Conservation (phyloP, 2,329 filamentous ascomycete genomes). For the Nothopassalora personata region DNA sequence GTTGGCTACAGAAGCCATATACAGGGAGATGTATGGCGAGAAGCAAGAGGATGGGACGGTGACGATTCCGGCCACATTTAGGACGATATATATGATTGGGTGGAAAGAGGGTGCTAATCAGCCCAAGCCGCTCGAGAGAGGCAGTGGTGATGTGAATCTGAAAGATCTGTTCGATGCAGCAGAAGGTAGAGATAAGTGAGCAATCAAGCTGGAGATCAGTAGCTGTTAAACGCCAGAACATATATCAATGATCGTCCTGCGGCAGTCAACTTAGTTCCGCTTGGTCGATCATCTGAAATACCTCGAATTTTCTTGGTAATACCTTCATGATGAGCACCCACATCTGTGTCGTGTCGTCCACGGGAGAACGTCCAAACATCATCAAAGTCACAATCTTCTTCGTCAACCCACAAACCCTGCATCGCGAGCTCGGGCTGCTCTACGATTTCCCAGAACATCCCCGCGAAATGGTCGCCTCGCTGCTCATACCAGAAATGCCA, state of each 20-base stretch:
- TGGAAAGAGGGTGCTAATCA: constrained; percentile 85
- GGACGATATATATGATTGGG: constrained; percentile 97
- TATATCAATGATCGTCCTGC: neutral
- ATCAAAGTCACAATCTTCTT: neutral
- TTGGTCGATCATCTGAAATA: neutral
- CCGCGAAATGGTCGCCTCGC: too few species aligned
- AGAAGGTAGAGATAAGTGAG: constrained; percentile 7
- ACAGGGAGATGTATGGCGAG: constrained; percentile 79
- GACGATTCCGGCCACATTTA: constrained; percentile 76
- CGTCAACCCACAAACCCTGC: neutral
- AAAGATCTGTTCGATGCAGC: constrained; percentile 68
- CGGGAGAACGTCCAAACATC: neutral
- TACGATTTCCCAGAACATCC: too few species aligned
- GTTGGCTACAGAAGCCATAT: constrained; percentile 82
- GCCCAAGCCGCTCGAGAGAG: constrained; percentile 71
- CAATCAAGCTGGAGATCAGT: neutral
- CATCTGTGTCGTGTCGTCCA: neutral
- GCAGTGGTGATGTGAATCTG: constrained; percentile 80
- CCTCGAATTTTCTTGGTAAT: neutral
- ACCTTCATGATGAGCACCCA: neutral
- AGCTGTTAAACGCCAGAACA: neutral
- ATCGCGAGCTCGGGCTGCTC: neutral
- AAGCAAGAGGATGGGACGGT: constrained; percentile 56
- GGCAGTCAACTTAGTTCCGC: neutral
- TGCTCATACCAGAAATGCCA: too few species aligned